These are phyloP conservation scores for Mucuna pruriens DNA, from an alignment of 306 rosid genomes.

Conservation along the genomic window DNA sequence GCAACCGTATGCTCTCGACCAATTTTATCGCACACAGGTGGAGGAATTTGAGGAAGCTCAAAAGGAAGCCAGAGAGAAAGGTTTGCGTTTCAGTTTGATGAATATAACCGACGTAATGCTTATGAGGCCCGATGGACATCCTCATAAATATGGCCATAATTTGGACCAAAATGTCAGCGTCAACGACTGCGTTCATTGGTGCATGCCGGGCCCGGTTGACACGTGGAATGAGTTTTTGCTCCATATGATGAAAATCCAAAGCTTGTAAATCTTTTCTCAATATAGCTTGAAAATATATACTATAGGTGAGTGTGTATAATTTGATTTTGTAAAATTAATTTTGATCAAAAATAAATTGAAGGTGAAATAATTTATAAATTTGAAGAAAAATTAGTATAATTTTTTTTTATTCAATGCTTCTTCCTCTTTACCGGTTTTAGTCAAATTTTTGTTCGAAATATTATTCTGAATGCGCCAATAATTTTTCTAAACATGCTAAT, in stretches of 20 bases:
- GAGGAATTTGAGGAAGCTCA: slow-evolving; percentile 62
- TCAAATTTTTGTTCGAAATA: too few species aligned
- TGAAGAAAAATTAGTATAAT: not conserved
- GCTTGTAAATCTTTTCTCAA: not conserved
- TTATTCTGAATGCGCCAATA: too few species aligned
- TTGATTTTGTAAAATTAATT: not conserved
- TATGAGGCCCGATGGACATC: slow-evolving; percentile 92
- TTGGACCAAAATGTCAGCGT: slow-evolving; percentile 39
- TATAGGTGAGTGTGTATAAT: not conserved
- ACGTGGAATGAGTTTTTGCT: slow-evolving; percentile 84
- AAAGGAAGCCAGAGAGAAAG: slow-evolving; percentile 45
- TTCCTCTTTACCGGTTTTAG: too few species aligned
- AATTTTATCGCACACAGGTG: slow-evolving; percentile 50
- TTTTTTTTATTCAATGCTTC: too few species aligned
- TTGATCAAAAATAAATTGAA: not conserved
- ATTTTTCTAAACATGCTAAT: too few species aligned
- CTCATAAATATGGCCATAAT: slow-evolving; percentile 57
- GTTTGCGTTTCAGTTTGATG: slow-evolving; percentile 56
- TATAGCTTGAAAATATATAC: not conserved
- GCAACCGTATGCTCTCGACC: slow-evolving; percentile 45
- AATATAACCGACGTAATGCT: slow-evolving; percentile 68
- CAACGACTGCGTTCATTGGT: slow-evolving; percentile 97
- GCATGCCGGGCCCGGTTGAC: slow-evolving; percentile 93
- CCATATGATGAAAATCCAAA: slow-evolving; percentile 48
- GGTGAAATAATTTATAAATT: not conserved